Conservation (phyloP, 768 basidiomycete species). For the Phallus indusiatus region DNA sequence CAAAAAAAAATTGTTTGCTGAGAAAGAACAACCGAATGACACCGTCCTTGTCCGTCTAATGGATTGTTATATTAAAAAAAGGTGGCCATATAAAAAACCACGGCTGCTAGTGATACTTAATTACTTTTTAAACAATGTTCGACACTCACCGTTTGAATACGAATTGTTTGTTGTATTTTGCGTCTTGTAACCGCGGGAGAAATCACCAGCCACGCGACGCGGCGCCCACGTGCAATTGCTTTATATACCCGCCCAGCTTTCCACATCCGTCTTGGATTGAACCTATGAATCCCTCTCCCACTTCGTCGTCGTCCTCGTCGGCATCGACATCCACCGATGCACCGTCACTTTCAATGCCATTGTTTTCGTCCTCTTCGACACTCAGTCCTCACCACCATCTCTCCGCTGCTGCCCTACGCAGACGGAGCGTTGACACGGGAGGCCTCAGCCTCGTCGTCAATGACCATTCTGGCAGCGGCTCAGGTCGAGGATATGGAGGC, state of each 20-base stretch:
- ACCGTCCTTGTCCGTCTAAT: too few species aligned
- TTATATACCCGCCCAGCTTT: not conserved
- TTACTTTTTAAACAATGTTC: too few species aligned
- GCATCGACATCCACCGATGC: not conserved
- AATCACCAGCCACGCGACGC: constrained; percentile 4
- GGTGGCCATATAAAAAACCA: too few species aligned
- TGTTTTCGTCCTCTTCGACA: constrained; percentile 1
- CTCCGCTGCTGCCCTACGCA: constrained; percentile 10
- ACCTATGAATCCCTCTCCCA: constrained; percentile 1
- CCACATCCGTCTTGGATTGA: not conserved
- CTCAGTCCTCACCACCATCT: not conserved
- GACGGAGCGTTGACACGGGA: constrained; percentile 84
- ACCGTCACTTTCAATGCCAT: not conserved
- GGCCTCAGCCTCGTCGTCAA: constrained; percentile 75
- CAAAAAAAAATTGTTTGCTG: too few species aligned
- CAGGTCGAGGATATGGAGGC: constrained; percentile 65
- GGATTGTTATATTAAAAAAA: too few species aligned
- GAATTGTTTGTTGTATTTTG: not conserved
- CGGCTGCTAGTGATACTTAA: too few species aligned
- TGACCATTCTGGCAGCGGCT: constrained; percentile 32
- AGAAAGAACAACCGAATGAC: too few species aligned
- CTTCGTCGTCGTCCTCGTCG: constrained; percentile 1
- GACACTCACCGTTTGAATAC: too few species aligned
- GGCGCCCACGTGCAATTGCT: constrained; percentile 10
- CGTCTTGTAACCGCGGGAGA: constrained; percentile 2